Evolutionary conservation across 768 basidiomycete genomes (phyloP).

Genomic region (Tremella fuciformis): DNA sequence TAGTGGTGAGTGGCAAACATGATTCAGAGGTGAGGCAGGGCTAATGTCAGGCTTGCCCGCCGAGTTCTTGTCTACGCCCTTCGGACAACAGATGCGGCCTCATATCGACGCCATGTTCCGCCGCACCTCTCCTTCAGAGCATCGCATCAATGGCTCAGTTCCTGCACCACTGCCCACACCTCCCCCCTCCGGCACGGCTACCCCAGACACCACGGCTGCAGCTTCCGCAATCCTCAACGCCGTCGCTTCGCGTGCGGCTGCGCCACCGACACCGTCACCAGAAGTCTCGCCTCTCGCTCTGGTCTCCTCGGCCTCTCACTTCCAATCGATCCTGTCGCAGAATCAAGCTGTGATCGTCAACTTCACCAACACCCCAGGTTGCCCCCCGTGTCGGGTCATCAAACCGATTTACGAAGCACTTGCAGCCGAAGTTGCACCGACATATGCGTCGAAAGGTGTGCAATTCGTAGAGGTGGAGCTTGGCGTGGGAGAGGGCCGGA

Average conservation of each 20-base stretch:
- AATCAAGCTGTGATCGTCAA: slow-evolving; percentile 74
- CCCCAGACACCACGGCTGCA: slow-evolving; percentile 44
- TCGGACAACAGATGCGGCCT: slow-evolving; percentile 78
- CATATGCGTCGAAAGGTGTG: slow-evolving; percentile 26
- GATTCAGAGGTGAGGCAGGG: not conserved
- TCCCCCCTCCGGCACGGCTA: slow-evolving; percentile 46
- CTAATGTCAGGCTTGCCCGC: slow-evolving; percentile 50
- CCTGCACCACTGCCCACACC: slow-evolving; percentile 37
- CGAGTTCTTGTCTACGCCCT: slow-evolving; percentile 84
- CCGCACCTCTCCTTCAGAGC: slow-evolving; percentile 58
- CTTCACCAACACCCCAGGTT: slow-evolving; percentile 70
- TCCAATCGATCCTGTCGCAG: slow-evolving; percentile 62
- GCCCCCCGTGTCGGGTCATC: slow-evolving; percentile 77
- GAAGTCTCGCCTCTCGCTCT: slow-evolving; percentile 29
- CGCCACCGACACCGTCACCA: slow-evolving; percentile 35
- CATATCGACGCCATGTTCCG: slow-evolving; percentile 88
- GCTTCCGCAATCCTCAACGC: slow-evolving; percentile 55
- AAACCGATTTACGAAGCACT: slow-evolving; percentile 78
- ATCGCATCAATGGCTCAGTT: slow-evolving; percentile 26
- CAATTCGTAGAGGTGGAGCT: slow-evolving; percentile 81
- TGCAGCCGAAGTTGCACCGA: slow-evolving; percentile 60
- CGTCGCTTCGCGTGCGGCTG: slow-evolving; percentile 46
- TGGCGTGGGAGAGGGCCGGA: slow-evolving; percentile 63
- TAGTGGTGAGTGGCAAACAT: slow-evolving; percentile 59
- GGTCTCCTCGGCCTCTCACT: slow-evolving; percentile 61